Base-by-base conservation (phyloP, 257 asterid species). In the Asclepias syriaca region DNA sequence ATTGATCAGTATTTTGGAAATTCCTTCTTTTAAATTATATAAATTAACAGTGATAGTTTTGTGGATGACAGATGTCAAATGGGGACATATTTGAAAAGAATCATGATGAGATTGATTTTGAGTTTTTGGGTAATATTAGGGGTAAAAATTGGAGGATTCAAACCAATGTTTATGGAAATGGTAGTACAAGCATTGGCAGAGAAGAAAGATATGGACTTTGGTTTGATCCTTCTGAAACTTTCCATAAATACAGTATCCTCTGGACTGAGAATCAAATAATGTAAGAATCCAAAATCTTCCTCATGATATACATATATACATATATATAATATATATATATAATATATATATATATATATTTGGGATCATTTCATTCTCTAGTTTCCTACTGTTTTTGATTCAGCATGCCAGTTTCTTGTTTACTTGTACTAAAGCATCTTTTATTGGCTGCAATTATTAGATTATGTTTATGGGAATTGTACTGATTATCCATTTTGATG, bases 81-180 rank as follows among this genome's bases (percentile, higher is more conserved):
- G 92, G 81, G 13, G 96, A 88, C 80, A 78, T 79, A 69, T 82
- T 80, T 64, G 92, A 88, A 81, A 88, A 92, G 81, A 92, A 88
- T 85, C 98, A 92, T 21, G 98, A 92, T 45, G 98, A 92, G 74
- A 77, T 92, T 21, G 98, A 92, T 69, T 88, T 92, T n/a, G 98
- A 92, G 82, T 90, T 92, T 85, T 76, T 92, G 86, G 98, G 98
- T 8, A 90, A 92, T 66, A 84, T 90, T 72, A 85, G 94, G 66
- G 96, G 96, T 12, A 92, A 85, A 72, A 82, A 92, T 18, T 92
- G 96, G 96, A 88, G 96, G 71, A 82, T 92, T 51, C 96, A 92
- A 81, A 92, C 98, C 11, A 92, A 92, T 74, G 73, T 92, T 61
- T 92, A 92, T 79, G 98, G 96, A 68, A 92, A 92, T 81, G 98